Percentiles rank a stretch among this genome's conserved stretches.
phyloP scores from a whole-genome alignment of 345 rosid species.

The Melaleuca quinquenervia region DNA sequence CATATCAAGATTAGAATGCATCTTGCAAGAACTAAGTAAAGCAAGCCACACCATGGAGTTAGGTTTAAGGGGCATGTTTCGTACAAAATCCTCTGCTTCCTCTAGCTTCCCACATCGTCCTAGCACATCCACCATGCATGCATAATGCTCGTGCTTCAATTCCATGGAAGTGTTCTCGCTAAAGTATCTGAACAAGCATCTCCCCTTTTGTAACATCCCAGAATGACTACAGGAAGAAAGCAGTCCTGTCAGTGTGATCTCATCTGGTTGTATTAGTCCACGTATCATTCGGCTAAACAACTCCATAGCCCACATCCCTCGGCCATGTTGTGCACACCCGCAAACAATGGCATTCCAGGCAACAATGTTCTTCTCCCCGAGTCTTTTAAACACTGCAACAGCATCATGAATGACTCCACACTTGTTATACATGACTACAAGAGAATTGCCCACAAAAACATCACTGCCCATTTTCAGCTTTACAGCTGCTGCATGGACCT shows the following conservation, averaged over 20 bases:
- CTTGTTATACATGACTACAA: slow-evolving; percentile 42
- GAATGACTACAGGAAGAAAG: neutral
- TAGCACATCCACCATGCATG: slow-evolving; percentile 66
- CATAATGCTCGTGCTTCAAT: slow-evolving; percentile 44
- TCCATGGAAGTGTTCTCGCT: slow-evolving; percentile 9
- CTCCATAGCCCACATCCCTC: slow-evolving; percentile 34
- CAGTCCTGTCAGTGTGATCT: neutral
- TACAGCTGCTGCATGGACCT: slow-evolving; percentile 38
- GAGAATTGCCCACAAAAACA: slow-evolving; percentile 58
- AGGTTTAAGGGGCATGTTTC: slow-evolving; percentile 36
- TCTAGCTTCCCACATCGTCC: slow-evolving; percentile 54
- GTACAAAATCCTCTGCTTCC: slow-evolving; percentile 53
- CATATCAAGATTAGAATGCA: slow-evolving; percentile 30
- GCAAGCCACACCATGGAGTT: slow-evolving; percentile 47
- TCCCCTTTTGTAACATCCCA: slow-evolving; percentile 23
- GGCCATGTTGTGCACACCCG: slow-evolving; percentile 68
- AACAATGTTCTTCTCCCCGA: slow-evolving; percentile 34
- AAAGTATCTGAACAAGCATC: slow-evolving; percentile 40
- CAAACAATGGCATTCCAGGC: slow-evolving; percentile 64
- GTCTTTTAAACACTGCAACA: slow-evolving; percentile 25
- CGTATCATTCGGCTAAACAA: slow-evolving; percentile 28
- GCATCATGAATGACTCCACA: slow-evolving; percentile 45
- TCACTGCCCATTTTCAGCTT: slow-evolving; percentile 49
- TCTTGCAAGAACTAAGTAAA: slow-evolving; percentile 16
- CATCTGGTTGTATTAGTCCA: accelerated